Percentiles rank a stretch among this genome's conserved stretches.
Evolutionary conservation across 768 basidiomycete species (phyloP).

Genomic region (Gyrodon lividus): DNA sequence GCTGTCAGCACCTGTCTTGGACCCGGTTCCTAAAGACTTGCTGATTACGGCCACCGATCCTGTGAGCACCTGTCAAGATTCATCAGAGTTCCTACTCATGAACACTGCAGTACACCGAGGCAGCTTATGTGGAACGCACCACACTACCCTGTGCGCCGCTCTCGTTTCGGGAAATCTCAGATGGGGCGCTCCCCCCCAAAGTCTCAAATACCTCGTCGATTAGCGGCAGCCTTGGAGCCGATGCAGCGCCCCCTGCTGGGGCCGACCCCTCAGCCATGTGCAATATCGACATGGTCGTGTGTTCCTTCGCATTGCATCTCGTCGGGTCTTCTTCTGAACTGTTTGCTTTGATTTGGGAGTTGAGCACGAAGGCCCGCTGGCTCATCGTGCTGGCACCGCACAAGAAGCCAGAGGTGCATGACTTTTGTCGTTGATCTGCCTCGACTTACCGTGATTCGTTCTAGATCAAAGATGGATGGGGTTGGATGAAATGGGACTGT

Average conservation of each 20-base stretch:
- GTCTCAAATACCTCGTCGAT: slow-evolving; percentile 13
- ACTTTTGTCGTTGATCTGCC: neutral
- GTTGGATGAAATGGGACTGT: slow-evolving; percentile 62
- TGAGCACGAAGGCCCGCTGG: slow-evolving; percentile 62
- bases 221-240: neutral
- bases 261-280: slow-evolving; percentile 1
- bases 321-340: slow-evolving; percentile 58
- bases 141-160: slow-evolving; percentile 53
- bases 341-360: slow-evolving; percentile 62
- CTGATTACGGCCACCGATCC: slow-evolving; percentile 26
- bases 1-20: neutral
- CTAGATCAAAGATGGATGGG: slow-evolving; percentile 67
- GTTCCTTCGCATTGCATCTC: slow-evolving; percentile 76
- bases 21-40: slow-evolving; percentile 17
- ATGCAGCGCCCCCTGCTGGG: neutral
- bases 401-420: slow-evolving; percentile 67
- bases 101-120: slow-evolving; percentile 51
- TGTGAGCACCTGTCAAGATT: slow-evolving; percentile 11
- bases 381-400: slow-evolving; percentile 71
- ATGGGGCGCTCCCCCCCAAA: slow-evolving; percentile 47
- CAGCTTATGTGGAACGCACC: slow-evolving; percentile 57
- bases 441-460: neutral
- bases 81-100: slow-evolving; percentile 11
- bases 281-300: slow-evolving; percentile 60
- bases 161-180: slow-evolving; percentile 62